These are phyloP conservation scores for Danielia oregonensis DNA, from an alignment of 805 yeast genomes.

Conservation along the genomic window DNA sequence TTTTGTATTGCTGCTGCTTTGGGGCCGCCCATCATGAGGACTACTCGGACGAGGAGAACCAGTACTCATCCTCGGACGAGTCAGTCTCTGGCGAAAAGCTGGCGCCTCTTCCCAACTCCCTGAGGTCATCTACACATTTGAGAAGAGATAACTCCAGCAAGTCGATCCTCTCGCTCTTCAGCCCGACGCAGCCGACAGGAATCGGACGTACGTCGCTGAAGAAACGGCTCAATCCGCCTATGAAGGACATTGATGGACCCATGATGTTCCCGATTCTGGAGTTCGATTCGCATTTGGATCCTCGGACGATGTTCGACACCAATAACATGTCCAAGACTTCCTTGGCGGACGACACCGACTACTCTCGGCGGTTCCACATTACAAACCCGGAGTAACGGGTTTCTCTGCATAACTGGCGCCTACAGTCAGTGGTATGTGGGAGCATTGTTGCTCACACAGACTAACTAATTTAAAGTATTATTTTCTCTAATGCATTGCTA, in stretches of 20 bases:
- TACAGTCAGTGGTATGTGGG: not conserved
- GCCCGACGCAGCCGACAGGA: conserved; percentile 6
- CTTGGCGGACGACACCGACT: conserved; percentile 17
- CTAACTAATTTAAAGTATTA: not conserved
- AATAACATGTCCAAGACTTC: conserved; percentile 13
- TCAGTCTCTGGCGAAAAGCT: conserved; percentile 20
- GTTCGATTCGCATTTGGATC: conserved; percentile 16
- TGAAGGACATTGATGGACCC: conserved; percentile 11
- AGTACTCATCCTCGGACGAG: conserved; percentile 30
- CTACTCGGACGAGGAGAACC: conserved; percentile 39
- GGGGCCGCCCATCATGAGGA: conserved; percentile 19
- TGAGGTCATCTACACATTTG: conserved; percentile 10
- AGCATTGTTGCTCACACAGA: no score
- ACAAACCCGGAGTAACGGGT: conserved; percentile 16
- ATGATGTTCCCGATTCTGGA: conserved; percentile 33
- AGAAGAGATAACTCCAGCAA: conserved; percentile 35
- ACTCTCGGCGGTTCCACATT: conserved; percentile 16
- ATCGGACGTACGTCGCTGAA: conserved; percentile 24
- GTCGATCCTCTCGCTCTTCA: conserved; percentile 28
- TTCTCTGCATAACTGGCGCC: not conserved
- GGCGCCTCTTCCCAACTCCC: conserved; percentile 7
- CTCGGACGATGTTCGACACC: conserved; percentile 12
- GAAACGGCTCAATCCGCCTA: conserved; percentile 23
- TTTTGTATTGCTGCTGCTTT: conserved; percentile 41
- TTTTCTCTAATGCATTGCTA: no score